Base-by-base conservation (phyloP, 208 protist genomes). In the Giardia muris region DNA sequence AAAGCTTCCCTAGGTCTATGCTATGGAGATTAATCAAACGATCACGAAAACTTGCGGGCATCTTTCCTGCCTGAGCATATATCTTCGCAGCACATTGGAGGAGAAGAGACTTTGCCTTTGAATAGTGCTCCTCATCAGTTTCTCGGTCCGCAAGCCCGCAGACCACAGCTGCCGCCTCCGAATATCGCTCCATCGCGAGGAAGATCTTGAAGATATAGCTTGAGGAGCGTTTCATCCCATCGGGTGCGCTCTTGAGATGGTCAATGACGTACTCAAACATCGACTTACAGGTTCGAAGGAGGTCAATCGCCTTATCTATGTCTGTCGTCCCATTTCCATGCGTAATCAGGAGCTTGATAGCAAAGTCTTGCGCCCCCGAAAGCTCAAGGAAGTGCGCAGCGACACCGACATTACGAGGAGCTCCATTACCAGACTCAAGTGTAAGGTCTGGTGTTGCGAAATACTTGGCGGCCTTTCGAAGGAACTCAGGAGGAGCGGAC, bases 231-330 rank as follows among this genome's bases (percentile, higher is more conserved):
- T 90, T 90, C 2, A 44, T 30, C n/a, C 87, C 87, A 90, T 90
- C 87, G n/a, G 45, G 48, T 47, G 30, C 87, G 43, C 87, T 46
- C 2, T 90, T 47, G 1, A 90, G 43, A 90, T 90, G 48, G 4
- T 90, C 48, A 47, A 90, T 43, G 48, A 90, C 45, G n/a, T 48
- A 47, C n/a, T 90, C 87, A 47, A 90, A n/a, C n/a, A 90, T 90
- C 45, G 2, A 47, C 43, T 90, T 90, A 45, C 87, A 90, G 19
- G 2, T 4, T 90, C n/a, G 46, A 2, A 90, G 43, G 2, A 90
- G 43, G 48, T 90, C 87, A n/a, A 90, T 44, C 46, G 87, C 87
- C 48, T 47, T 90, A 47, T 90, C 87, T 47, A 90, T 90, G 48
- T 90, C 87, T 2, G 10, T 2, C 10, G 87, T 1, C 42, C 87